These are phyloP conservation scores for Colletotrichum sp. DNA, from an alignment of 2,329 filamentous ascomycete species.

Conservation along the genomic window DNA sequence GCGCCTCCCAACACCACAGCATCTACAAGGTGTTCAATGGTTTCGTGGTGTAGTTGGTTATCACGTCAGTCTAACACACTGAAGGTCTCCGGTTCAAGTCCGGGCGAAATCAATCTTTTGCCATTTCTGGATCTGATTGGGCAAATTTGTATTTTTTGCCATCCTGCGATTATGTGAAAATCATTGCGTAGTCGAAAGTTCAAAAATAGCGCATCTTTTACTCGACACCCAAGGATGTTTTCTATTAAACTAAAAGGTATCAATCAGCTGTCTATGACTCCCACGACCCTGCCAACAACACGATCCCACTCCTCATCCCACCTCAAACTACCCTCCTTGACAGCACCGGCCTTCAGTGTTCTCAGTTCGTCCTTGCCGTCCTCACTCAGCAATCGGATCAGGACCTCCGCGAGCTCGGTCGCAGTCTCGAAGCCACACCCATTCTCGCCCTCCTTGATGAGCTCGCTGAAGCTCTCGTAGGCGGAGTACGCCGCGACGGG, in stretches of 20 bases:
- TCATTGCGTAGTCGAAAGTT: too few species aligned
- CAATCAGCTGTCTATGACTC: conserved; percentile 41
- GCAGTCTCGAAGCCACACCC: conserved; percentile 83
- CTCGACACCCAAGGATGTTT: too few species aligned
- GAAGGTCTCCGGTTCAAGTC: conserved; percentile 29
- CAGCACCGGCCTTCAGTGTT: conserved; percentile 70
- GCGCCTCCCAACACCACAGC: rapidly evolving
- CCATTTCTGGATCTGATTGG: too few species aligned
- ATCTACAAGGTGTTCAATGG: not conserved
- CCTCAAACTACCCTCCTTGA: conserved; percentile 74
- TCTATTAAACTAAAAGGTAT: too few species aligned
- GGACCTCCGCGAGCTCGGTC: conserved; percentile 65
- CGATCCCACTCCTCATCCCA: conserved; percentile 96
- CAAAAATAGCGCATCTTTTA: too few species aligned
- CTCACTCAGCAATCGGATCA: conserved; percentile 68
- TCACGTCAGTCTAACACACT: conserved; percentile 53
- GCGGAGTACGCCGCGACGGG: conserved; percentile 86
- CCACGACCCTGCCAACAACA: conserved; percentile 77
- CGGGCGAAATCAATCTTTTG: conserved; percentile 21
- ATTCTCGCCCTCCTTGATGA: conserved; percentile 88
- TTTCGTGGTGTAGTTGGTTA: conserved; percentile 47
- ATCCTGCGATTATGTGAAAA: too few species aligned
- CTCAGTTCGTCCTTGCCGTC: conserved; percentile 58
- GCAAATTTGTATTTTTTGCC: too few species aligned
- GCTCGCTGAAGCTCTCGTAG: conserved; percentile 88